Conservation (phyloP, 2,329 filamentous ascomycete genomes). For the Hypoxylon sp. region DNA sequence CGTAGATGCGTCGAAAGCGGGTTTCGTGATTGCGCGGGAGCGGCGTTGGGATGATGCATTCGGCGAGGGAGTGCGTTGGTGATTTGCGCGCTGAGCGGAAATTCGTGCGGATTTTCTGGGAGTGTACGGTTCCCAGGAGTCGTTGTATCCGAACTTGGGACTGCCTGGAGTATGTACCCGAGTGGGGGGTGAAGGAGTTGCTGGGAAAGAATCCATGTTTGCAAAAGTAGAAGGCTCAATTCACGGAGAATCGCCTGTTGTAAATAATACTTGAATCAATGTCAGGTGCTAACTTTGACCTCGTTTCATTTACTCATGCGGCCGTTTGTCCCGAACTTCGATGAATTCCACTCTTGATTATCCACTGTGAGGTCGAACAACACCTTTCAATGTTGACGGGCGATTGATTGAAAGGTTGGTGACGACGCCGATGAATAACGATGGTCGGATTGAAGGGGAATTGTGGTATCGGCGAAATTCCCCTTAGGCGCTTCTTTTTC, state of each 20-base stretch:
- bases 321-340: neutral
- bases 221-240: neutral
- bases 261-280: neutral
- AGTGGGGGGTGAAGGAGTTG: constrained; percentile 71
- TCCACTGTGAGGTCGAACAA: neutral
- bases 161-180: constrained; percentile 74
- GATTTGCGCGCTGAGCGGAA: constrained; percentile 59
- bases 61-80: constrained; percentile 68
- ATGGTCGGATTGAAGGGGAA: neutral
- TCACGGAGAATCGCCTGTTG: neutral
- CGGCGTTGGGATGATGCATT: constrained; percentile 44
- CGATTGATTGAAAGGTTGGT: neutral
- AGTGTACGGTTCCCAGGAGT: constrained; percentile 78
- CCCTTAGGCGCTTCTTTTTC: neutral
- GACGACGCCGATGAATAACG: neutral
- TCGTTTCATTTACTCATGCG: neutral
- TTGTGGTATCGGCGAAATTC: neutral
- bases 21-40: constrained; percentile 45
- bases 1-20: constrained; percentile 51
- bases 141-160: constrained; percentile 74
- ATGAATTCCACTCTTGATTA: neutral
- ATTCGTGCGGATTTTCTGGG: constrained; percentile 77
- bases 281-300: neutral
- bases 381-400: neutral
- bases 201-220: constrained; percentile 54